Evolutionary conservation across 2,329 filamentous ascomycete species (phyloP), one percentile per base, ranked within the genome.

Genomic region (Dactylellina haptotyla): DNA sequence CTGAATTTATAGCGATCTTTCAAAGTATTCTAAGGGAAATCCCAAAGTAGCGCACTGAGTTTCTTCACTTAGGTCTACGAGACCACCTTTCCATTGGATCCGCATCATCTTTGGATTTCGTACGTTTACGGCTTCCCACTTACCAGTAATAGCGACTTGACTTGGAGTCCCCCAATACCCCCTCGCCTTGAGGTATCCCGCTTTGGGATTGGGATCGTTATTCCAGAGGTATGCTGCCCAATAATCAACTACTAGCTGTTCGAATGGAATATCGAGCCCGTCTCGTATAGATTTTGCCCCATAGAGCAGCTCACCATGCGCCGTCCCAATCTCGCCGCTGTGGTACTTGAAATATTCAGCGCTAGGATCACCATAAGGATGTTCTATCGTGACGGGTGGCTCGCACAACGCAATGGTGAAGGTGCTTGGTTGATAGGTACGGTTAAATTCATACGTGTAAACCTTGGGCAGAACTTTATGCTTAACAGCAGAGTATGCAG

Each of bases 311-410:
- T 79, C 82, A 23, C 79, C 82, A 71, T 82, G 82, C 1, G 80
- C 80, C n/a, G 80, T 75, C 62, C 79, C 77, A 58, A 81, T 79
- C 61, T 83, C 81, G 8, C 81, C 81, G 1, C 79, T 80, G 58
- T 83, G 81, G 76, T 81, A 83, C 73, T 82, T 82, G 75, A 80
- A 80, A 76, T 83, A 83, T 63, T 83, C 81, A 3, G 57, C 56
- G 25, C 79, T 76, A 0, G 81, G 81, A 67, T 82, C 79, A 26
- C 80, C 80, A 58, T 80, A 69, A 5, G 80, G 81, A 5, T 78
- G 76, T 0, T 64, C 70, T 1, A 75, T 64, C 0, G 80, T 80
- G n/a, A 76, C 63, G 1, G 79, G 78, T 16, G 80, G 77, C 26
- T 75, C 75, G 75, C 80, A 82, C 77, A 78, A 77, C 0, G 78